phyloP scores from a whole-genome alignment of 768 basidiomycete genomes.

The Suillus subaureus region DNA sequence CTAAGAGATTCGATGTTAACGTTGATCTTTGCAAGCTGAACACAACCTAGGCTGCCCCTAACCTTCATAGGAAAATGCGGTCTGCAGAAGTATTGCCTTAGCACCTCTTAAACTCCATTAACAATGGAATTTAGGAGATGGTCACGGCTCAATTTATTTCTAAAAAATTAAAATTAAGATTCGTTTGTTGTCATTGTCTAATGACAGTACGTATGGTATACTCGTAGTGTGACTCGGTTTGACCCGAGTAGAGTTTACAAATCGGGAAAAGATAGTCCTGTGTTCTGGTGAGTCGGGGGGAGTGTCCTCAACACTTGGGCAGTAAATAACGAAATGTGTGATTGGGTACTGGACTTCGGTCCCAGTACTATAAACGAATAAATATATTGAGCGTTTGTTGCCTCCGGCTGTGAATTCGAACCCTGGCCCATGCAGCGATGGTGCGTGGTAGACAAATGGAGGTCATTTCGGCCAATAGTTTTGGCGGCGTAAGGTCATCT shows the following conservation, averaged over 20 bases:
- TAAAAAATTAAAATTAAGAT: not conserved
- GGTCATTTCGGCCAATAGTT: not conserved
- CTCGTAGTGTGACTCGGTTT: slow-evolving; percentile 39
- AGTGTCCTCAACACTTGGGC: slow-evolving; percentile 17
- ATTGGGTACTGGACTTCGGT: slow-evolving; percentile 43
- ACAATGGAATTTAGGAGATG: not conserved
- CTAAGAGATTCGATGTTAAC: slow-evolving; percentile 52
- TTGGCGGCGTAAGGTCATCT: not conserved
- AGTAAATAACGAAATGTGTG: slow-evolving; percentile 44
- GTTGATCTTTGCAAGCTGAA: slow-evolving; percentile 53
- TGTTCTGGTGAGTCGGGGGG: slow-evolving; percentile 45
- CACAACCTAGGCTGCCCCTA: slow-evolving; percentile 32
- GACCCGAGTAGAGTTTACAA: slow-evolving; percentile 35
- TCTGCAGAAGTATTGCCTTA: slow-evolving; percentile 38
- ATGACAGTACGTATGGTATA: not conserved
- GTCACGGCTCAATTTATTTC: not conserved
- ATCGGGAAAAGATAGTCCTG: slow-evolving; percentile 39
- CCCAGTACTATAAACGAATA: slow-evolving; percentile 45
- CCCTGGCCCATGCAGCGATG: slow-evolving; percentile 45
- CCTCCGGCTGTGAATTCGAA: slow-evolving; percentile 63
- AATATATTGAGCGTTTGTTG: slow-evolving; percentile 47
- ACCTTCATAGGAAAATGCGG: slow-evolving; percentile 40
- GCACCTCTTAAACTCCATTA: not conserved
- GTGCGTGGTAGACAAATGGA: not conserved
- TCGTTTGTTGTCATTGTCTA: not conserved